These are phyloP conservation scores for Pythium utonaiense DNA, from an alignment of 352 stramenopile species.

Conservation along the genomic window DNA sequence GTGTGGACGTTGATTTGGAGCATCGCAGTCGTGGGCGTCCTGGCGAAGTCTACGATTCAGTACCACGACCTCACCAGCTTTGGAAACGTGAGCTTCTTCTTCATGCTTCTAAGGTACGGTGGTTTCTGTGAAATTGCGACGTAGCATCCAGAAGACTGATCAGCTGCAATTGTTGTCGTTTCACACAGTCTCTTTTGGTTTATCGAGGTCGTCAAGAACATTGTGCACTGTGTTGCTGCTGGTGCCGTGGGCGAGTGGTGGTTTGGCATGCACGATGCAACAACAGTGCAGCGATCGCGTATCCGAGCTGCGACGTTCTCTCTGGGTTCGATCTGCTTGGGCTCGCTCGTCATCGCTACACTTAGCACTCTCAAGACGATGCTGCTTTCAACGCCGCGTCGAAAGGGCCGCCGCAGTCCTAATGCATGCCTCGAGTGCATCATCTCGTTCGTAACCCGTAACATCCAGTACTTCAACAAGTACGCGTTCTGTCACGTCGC, in stretches of 20 bases:
- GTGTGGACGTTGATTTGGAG: slow-evolving; percentile 81
- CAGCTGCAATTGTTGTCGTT: no score
- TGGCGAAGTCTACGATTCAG: slow-evolving; percentile 46
- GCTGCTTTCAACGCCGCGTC: slow-evolving; percentile 61
- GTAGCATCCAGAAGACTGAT: no score
- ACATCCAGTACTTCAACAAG: slow-evolving; percentile 87
- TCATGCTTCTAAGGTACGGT: slow-evolving; percentile 77
- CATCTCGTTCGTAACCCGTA: slow-evolving; percentile 61
- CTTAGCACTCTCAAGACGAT: slow-evolving; percentile 66
- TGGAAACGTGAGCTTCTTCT: slow-evolving; percentile 78
- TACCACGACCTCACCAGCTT: slow-evolving; percentile 58
- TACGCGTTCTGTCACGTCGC: slow-evolving; percentile 84
- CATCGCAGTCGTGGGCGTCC: slow-evolving; percentile 64
- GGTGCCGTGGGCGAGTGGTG: slow-evolving; percentile 84
- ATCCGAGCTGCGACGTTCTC: slow-evolving; percentile 68
- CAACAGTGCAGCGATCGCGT: slow-evolving; percentile 67
- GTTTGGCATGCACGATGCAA: slow-evolving; percentile 68
- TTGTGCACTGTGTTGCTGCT: slow-evolving; percentile 82
- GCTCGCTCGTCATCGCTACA: slow-evolving; percentile 71
- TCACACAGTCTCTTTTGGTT: slow-evolving; percentile 74
- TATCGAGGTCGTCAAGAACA: slow-evolving; percentile 79
- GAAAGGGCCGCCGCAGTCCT: slow-evolving; percentile 52
- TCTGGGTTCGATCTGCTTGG: slow-evolving; percentile 81
- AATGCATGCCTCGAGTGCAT: slow-evolving; percentile 86
- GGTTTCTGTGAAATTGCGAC: not conserved